phyloP scores from a whole-genome alignment of 208 protist species.

The Trypanosomatidae sp. region DNA sequence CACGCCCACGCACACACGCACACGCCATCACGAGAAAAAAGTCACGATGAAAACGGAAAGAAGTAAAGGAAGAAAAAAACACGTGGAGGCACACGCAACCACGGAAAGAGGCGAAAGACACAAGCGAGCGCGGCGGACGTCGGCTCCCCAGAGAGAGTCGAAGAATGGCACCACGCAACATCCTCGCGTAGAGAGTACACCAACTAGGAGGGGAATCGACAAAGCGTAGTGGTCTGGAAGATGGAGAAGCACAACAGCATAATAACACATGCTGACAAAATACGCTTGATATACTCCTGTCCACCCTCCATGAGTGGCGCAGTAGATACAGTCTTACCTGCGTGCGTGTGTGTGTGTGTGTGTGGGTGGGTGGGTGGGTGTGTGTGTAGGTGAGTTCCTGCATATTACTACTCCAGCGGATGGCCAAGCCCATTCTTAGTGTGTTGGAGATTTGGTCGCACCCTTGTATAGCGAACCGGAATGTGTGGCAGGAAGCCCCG shows the following conservation, averaged over 20 bases:
- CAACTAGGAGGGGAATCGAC: neutral
- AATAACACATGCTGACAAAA: neutral
- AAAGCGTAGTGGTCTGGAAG: neutral
- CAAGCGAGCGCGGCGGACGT: neutral
- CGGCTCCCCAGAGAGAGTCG: neutral
- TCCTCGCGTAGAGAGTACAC: neutral
- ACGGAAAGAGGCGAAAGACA: neutral
- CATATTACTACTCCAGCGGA: neutral
- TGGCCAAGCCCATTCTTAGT: neutral
- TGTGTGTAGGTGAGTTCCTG: too few species aligned
- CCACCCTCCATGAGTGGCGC: neutral
- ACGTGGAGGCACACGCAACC: neutral
- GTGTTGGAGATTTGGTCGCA: slow-evolving; percentile 1
- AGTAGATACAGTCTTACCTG: neutral
- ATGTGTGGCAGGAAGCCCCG: slow-evolving; percentile 27
- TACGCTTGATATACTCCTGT: neutral
- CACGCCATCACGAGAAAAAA: neutral
- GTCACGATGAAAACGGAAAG: neutral
- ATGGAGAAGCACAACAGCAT: neutral
- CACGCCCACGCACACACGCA: neutral
- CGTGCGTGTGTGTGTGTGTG: neutral
- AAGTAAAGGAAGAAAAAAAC: neutral
- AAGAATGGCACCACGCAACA: neutral
- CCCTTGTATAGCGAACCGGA: slow-evolving; percentile 11
- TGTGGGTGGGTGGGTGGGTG: neutral